Percentiles rank a stretch among this genome's conserved stretches.
phyloP scores from a whole-genome alignment of 495 filamentous ascomycete species.

The Penicillium odoratum region DNA sequence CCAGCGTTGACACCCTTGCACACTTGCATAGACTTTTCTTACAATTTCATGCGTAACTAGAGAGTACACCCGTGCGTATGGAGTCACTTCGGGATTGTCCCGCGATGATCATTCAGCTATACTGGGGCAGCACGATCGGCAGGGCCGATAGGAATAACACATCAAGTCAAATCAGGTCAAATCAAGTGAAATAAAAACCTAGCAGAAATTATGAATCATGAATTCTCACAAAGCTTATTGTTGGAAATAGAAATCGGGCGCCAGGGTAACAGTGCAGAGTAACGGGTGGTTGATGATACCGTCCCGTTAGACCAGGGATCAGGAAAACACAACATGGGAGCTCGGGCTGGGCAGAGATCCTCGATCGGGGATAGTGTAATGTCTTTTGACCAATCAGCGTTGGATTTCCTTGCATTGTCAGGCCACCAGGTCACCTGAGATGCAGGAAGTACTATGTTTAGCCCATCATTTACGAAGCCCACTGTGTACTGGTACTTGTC shows the following conservation, averaged over 20 bases:
- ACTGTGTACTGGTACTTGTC: constrained; percentile 1
- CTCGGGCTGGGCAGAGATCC: not conserved
- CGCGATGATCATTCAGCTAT: constrained; percentile 7
- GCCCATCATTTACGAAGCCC: constrained; percentile 13
- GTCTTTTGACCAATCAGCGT: constrained; percentile 24
- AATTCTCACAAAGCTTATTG: not conserved
- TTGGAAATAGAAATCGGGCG: constrained; percentile 15
- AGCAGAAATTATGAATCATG: not conserved
- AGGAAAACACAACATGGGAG: not conserved
- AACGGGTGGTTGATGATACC: constrained; percentile 24
- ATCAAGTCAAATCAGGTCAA: not conserved
- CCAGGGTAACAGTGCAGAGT: constrained; percentile 43
- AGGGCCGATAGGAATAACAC: constrained; percentile 8
- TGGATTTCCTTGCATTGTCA: constrained; percentile 31
- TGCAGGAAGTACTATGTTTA: constrained; percentile 48
- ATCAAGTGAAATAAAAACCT: not conserved
- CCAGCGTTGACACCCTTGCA: constrained; percentile 4
- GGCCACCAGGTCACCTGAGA: constrained; percentile 35
- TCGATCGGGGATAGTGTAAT: not conserved
- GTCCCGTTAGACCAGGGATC: constrained; percentile 19
- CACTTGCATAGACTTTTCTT: not conserved
- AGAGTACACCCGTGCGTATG: not conserved
- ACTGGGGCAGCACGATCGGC: constrained; percentile 20
- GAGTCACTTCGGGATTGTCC: constrained; percentile 4
- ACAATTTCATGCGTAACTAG: not conserved